Conservation (phyloP, 768 basidiomycete genomes). For the Rhodocollybia butyracea region DNA sequence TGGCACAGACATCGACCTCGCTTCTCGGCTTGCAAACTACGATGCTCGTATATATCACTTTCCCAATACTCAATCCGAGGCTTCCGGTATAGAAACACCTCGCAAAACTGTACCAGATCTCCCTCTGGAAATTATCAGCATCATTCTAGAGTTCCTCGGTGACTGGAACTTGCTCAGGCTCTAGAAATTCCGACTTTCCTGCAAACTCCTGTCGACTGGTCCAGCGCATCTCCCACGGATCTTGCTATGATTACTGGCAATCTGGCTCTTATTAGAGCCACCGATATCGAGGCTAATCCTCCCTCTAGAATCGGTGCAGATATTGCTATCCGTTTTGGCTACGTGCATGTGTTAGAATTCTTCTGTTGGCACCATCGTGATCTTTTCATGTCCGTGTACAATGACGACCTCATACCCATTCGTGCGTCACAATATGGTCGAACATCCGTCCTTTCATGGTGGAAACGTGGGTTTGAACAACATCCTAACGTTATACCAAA, state of each 20-base stretch:
- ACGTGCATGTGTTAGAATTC: slow-evolving; percentile 72
- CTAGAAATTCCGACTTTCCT: slow-evolving; percentile 73
- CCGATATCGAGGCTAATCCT: slow-evolving; percentile 49
- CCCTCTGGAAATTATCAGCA: slow-evolving; percentile 72
- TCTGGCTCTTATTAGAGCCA: slow-evolving; percentile 56
- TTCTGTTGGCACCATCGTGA: slow-evolving; percentile 62
- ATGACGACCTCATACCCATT: slow-evolving; percentile 68
- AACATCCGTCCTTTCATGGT: slow-evolving; percentile 74
- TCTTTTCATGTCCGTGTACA: slow-evolving; percentile 63
- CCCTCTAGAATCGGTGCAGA: slow-evolving; percentile 71
- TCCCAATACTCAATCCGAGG: slow-evolving; percentile 28
- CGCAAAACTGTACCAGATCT: slow-evolving; percentile 52
- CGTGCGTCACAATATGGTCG: slow-evolving; percentile 78
- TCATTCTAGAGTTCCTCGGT: slow-evolving; percentile 74
- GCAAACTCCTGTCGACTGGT: slow-evolving; percentile 66
- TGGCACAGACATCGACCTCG: slow-evolving; percentile 63
- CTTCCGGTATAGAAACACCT: slow-evolving; percentile 27
- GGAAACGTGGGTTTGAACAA: slow-evolving; percentile 62
- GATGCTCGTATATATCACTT: slow-evolving; percentile 75
- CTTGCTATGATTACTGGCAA: slow-evolving; percentile 67
- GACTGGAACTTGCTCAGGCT: slow-evolving; percentile 82
- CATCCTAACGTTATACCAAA: slow-evolving; percentile 57
- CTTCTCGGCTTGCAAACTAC: slow-evolving; percentile 68
- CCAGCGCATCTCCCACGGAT: slow-evolving; percentile 65
- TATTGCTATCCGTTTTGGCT: slow-evolving; percentile 67